These are phyloP conservation scores for Phytophthora foliorum DNA, from an alignment of 352 stramenopile species.

Conservation along the genomic window DNA sequence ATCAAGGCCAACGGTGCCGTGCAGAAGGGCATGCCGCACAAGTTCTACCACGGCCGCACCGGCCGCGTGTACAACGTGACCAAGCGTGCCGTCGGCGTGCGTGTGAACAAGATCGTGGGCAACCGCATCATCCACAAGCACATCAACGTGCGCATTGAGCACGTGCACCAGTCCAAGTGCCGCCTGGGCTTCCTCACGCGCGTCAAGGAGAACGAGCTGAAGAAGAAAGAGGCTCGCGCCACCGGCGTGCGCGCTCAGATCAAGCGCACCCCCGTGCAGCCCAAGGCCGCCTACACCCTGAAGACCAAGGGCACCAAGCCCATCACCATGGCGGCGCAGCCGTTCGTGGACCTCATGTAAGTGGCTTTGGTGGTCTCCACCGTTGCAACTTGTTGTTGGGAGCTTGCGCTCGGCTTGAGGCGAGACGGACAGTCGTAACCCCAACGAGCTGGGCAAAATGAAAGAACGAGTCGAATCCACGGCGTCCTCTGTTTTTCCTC, in stretches of 20 bases:
- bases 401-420: constrained; percentile 16
- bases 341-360: constrained; percentile 99
- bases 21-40: constrained; percentile 99
- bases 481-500: constrained; percentile 16
- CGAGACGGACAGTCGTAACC: constrained; percentile 24
- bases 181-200: constrained; percentile 98
- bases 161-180: constrained; percentile 99
- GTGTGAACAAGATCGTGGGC: constrained; percentile 99
- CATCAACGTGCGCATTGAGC: constrained; percentile 99
- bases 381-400: constrained; percentile 31
- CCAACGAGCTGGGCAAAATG: constrained; percentile 44
- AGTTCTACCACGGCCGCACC: constrained; percentile 99
- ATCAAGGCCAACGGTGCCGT: constrained; percentile 99
- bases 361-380: constrained; percentile 25
- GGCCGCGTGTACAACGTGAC: constrained; percentile 99
- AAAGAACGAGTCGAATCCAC: constrained; percentile 58
- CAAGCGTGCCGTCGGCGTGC: constrained; percentile 98
- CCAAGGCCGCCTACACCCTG: constrained; percentile 97
- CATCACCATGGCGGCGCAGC: constrained; percentile 98
- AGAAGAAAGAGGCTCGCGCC: constrained; percentile 97
- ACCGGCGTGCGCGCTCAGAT: constrained; percentile 93
- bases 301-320: constrained; percentile 90
- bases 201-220: constrained; percentile 98
- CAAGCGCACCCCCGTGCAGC: constrained; percentile 95
- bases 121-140: constrained; percentile 99